Evolutionary conservation across 495 filamentous ascomycete genomes (phyloP).

Genomic region (Pyronema domesticum): DNA sequence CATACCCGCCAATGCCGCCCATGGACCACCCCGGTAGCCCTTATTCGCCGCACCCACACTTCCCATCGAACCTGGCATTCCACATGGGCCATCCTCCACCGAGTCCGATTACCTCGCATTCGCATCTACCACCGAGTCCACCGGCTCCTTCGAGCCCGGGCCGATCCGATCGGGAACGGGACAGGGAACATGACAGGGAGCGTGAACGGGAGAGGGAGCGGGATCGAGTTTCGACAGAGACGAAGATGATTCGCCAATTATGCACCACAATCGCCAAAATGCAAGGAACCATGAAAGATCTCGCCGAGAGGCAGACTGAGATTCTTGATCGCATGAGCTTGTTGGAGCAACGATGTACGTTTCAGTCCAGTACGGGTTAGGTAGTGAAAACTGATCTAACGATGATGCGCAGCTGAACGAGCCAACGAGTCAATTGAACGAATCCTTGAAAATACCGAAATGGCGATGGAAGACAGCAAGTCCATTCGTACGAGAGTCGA

Average conservation of each 20-base stretch:
- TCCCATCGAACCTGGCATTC: conserved; percentile 19
- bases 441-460: conserved; percentile 22
- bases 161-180: background rate
- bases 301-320: conserved; percentile 24
- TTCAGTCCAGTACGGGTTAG: conserved; percentile 1
- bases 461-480: conserved; percentile 23
- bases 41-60: conserved; percentile 16
- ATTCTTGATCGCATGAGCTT: conserved; percentile 24
- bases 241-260: conserved; percentile 22
- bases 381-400: background rate
- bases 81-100: conserved; percentile 15
- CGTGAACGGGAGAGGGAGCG: background rate
- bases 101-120: conserved; percentile 19
- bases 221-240: conserved; percentile 10
- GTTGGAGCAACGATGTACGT: conserved; percentile 22
- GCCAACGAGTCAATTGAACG: conserved; percentile 20
- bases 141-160: conserved; percentile 1
- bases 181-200: background rate
- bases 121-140: conserved; percentile 18
- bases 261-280: conserved; percentile 22
- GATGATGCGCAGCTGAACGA: conserved; percentile 12
- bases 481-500: conserved; percentile 23
- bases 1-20: conserved; percentile 16
- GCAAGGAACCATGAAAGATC: conserved; percentile 24
- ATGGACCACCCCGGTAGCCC: conserved; percentile 13